Conservation (phyloP, 2,329 filamentous ascomycete genomes). For the Zasmidium angulare region DNA sequence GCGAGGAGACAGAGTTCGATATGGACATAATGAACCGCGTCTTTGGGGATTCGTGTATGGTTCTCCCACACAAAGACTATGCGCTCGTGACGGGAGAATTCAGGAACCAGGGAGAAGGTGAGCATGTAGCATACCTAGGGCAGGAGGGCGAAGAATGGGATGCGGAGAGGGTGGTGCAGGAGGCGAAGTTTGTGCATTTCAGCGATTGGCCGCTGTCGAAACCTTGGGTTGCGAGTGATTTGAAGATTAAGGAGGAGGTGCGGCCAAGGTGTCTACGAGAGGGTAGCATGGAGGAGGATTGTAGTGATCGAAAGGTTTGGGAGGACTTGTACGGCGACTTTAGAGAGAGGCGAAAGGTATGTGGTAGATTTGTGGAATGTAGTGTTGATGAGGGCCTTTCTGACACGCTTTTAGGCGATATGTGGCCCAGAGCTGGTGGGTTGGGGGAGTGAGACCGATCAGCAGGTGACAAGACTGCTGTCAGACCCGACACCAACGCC, state of each 20-base stretch:
- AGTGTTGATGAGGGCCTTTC: not conserved
- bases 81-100: constrained; percentile 65
- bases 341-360: constrained; percentile 24
- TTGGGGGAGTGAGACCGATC: not conserved
- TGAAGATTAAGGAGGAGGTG: constrained; percentile 37
- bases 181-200: constrained; percentile 69
- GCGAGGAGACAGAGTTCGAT: constrained; percentile 51
- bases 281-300: constrained; percentile 10
- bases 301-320: constrained; percentile 42
- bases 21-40: constrained; percentile 68
- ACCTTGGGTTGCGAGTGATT: constrained; percentile 54
- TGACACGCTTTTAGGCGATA: not conserved
- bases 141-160: constrained; percentile 56
- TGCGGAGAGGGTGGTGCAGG: constrained; percentile 53
- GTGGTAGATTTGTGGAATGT: not conserved
- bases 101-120: constrained; percentile 39
- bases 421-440: not conserved
- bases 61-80: constrained; percentile 65
- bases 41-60: constrained; percentile 57
- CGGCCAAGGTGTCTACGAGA: constrained; percentile 38
- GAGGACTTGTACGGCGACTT: constrained; percentile 37
- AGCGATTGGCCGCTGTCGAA: constrained; percentile 71
- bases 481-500: not conserved
- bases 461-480: not conserved
- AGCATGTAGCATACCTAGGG: constrained; percentile 55